Conservation (phyloP, 164 flowering plant genomes). For the Taxillus chinensis region DNA sequence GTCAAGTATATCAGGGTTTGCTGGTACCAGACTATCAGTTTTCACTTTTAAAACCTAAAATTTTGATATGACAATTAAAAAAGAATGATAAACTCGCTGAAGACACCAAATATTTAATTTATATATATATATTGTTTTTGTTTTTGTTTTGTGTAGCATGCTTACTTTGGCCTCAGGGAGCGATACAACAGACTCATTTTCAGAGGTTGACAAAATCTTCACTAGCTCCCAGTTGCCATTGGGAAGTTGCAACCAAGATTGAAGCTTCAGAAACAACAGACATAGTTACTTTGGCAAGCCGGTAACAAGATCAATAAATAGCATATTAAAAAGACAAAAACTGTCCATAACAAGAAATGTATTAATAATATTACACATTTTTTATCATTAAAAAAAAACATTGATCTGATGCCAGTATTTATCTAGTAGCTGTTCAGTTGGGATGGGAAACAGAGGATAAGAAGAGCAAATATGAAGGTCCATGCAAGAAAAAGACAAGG, state of each 20-base stretch:
- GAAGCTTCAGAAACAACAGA: conserved; percentile 70
- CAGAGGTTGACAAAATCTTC: conserved; percentile 58
- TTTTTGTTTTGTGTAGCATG: not conserved
- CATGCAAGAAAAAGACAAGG: too few species aligned
- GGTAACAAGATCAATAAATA: conserved; percentile 15
- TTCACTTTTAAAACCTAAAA: conserved; percentile 64
- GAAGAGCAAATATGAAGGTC: too few species aligned
- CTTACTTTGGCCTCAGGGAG: conserved; percentile 81
- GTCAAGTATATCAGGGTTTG: conserved; percentile 97
- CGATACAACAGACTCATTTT: conserved; percentile 50
- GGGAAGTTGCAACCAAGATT: conserved; percentile 78
- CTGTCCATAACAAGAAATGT: too few species aligned
- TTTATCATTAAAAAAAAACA: too few species aligned
- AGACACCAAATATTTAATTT: too few species aligned
- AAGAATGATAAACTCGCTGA: not conserved
- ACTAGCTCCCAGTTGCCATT: conserved; percentile 86
- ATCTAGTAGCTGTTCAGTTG: too few species aligned
- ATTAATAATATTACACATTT: too few species aligned
- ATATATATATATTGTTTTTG: not conserved
- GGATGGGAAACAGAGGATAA: too few species aligned
- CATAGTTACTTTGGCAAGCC: conserved; percentile 13
- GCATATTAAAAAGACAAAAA: not conserved
- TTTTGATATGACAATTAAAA: too few species aligned
- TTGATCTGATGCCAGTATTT: too few species aligned
- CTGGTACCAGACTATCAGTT: conserved; percentile 54